Conservation (phyloP, 352 stramenopile species). For the Pythium brassicae region DNA sequence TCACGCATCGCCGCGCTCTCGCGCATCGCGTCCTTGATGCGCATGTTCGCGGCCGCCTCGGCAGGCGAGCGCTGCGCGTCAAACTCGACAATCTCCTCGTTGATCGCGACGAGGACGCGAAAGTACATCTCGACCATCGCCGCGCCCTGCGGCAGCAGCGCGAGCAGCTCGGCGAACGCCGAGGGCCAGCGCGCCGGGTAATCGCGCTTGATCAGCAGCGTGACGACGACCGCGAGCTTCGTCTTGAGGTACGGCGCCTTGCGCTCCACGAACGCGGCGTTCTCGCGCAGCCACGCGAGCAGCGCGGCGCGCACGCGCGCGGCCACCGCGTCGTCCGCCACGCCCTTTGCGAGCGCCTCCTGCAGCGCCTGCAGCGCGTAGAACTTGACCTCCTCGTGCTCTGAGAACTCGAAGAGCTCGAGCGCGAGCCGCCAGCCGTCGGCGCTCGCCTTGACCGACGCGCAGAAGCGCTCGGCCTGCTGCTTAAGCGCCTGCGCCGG, state of each 20-base stretch:
- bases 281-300: conserved; percentile 55
- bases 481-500: conserved; percentile 58
- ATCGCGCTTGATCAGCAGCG: conserved; percentile 84
- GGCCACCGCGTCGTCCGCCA: conserved; percentile 33
- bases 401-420: conserved; percentile 61
- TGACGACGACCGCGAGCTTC: conserved; percentile 79
- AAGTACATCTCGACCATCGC: conserved; percentile 91
- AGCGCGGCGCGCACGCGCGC: conserved; percentile 50
- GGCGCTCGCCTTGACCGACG: conserved; percentile 40
- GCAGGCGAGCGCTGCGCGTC: conserved; percentile 54
- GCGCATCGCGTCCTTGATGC: conserved; percentile 87
- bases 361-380: conserved; percentile 75
- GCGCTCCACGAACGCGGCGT: conserved; percentile 55
- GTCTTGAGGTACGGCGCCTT: conserved; percentile 81
- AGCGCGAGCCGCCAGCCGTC: conserved; percentile 58
- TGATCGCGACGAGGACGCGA: conserved; percentile 83
- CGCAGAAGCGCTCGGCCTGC: conserved; percentile 69
- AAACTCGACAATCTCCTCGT: conserved; percentile 91
- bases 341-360: conserved; percentile 39
- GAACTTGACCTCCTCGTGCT: conserved; percentile 79
- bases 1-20: conserved; percentile 68
- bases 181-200: conserved; percentile 83
- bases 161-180: conserved; percentile 83
- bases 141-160: conserved; percentile 57
- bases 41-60: conserved; percentile 73